Conservation (phyloP, 371 early-diverging fungal genomes). For the Lichtheimia ornata region DNA sequence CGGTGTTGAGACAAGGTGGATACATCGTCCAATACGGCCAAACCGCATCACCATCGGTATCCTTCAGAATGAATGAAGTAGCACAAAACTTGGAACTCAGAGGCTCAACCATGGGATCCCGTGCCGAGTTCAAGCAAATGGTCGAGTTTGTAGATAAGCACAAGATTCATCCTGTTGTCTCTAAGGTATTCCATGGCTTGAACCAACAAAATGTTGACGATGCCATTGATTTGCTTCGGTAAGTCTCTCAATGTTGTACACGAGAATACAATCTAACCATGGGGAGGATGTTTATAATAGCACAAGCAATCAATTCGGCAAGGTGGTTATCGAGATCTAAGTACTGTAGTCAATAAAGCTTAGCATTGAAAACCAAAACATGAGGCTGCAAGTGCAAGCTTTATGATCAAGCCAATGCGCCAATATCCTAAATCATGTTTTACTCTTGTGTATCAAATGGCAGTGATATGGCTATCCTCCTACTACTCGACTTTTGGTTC, state of each 20-base stretch:
- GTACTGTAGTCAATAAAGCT: background rate
- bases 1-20: slow-evolving; percentile 52
- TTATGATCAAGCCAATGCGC: too few species aligned
- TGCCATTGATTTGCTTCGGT: slow-evolving; percentile 15
- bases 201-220: slow-evolving; percentile 42
- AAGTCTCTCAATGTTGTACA: background rate
- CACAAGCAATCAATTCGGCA: background rate
- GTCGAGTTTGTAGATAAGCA: slow-evolving; percentile 56
- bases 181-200: slow-evolving; percentile 58
- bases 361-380: too few species aligned
- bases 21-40: slow-evolving; percentile 35
- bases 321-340: background rate
- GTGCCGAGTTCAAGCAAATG: slow-evolving; percentile 65
- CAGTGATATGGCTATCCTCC: background rate
- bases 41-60: slow-evolving; percentile 22
- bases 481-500: background rate
- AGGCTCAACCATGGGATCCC: slow-evolving; percentile 70
- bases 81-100: slow-evolving; percentile 58
- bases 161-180: slow-evolving; percentile 62
- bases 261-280: background rate
- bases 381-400: too few species aligned
- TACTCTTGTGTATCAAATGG: background rate
- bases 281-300: background rate
- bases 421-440: too few species aligned
- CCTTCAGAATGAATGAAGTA: slow-evolving; percentile 45